phyloP scores from a whole-genome alignment of 2,329 filamentous ascomycete species.

The Colletotrichum musicola region DNA sequence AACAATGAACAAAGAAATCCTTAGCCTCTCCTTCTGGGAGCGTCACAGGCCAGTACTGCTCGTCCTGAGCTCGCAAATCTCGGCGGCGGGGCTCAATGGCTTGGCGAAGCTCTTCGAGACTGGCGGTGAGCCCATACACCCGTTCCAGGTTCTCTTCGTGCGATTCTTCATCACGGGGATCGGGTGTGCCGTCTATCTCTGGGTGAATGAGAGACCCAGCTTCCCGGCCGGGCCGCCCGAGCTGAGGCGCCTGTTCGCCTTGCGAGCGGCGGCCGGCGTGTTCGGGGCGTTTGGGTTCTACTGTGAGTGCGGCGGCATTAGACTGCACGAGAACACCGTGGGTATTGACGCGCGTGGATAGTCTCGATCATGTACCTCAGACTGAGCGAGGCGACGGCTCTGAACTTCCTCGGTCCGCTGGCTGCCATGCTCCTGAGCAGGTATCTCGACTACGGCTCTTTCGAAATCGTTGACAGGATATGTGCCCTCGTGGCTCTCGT shows the following conservation, averaged over 20 bases:
- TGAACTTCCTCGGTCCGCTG: conserved; percentile 31
- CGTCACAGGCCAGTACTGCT: conserved; percentile 30
- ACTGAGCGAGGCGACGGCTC: conserved; percentile 31
- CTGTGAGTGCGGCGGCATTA: conserved; percentile 5
- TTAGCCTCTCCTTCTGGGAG: conserved; percentile 22
- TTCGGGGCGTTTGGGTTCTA: conserved; percentile 28
- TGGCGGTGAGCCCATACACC: conserved; percentile 22
- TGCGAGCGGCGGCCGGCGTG: conserved; percentile 22
- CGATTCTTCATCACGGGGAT: conserved; percentile 30
- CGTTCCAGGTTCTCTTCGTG: conserved; percentile 32
- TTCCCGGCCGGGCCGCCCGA: conserved; percentile 12
- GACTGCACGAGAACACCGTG: fast-evolving
- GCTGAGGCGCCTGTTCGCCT: conserved; percentile 14
- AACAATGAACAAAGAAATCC: conserved; percentile 18
- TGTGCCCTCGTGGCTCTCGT: conserved; percentile 17
- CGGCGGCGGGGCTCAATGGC: conserved; percentile 29
- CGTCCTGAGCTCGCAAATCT: conserved; percentile 22
- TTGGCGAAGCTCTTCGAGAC: conserved; percentile 30
- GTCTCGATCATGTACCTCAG: conserved; percentile 35
- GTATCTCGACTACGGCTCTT: conserved; percentile 24
- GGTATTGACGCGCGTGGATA: neutral
- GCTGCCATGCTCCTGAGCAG: conserved; percentile 28
- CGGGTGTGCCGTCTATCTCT: neutral
- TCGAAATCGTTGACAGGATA: conserved; percentile 20
- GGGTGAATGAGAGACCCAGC: conserved; percentile 2